Evolutionary conservation across 345 rosid species (phyloP).

Genomic region (Noccaea bulbosa): DNA sequence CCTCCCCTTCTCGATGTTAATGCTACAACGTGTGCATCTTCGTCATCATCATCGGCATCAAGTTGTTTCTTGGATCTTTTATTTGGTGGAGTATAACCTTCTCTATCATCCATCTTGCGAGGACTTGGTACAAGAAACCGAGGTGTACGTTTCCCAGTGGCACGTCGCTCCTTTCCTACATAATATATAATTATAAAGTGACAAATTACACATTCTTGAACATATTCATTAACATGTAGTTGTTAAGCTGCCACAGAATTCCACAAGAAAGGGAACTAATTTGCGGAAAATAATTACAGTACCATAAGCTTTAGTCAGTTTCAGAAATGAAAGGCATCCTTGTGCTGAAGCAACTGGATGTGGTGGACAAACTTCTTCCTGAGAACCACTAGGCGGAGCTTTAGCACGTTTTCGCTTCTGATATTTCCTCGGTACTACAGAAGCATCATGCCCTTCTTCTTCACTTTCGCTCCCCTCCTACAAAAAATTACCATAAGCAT

Average conservation of each 20-base stretch:
- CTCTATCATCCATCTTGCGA: conserved; percentile 50
- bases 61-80: conserved; percentile 58
- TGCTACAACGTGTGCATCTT: conserved; percentile 42
- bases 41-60: conserved; percentile 53
- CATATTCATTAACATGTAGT: conserved; percentile 15
- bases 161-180: conserved; percentile 70
- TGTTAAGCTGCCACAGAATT: conserved; percentile 29
- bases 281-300: conserved; percentile 31
- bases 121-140: conserved; percentile 68
- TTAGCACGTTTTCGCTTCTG: conserved; percentile 66
- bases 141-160: conserved; percentile 89
- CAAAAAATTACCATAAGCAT: conserved; percentile 26
- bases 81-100: conserved; percentile 46
- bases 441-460: conserved; percentile 62
- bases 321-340: conserved; percentile 79
- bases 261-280: conserved; percentile 16
- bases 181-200: conserved; percentile 17
- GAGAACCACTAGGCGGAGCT: conserved; percentile 46
- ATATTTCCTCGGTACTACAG: conserved; percentile 48
- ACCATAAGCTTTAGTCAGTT: conserved; percentile 66
- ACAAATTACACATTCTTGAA: conserved; percentile 30
- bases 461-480: conserved; percentile 84
- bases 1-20: conserved; percentile 32
- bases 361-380: conserved; percentile 53
- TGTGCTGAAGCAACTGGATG: conserved; percentile 49